phyloP scores from a whole-genome alignment of 306 rosid genomes.

The Styphnolobium japonicum region DNA sequence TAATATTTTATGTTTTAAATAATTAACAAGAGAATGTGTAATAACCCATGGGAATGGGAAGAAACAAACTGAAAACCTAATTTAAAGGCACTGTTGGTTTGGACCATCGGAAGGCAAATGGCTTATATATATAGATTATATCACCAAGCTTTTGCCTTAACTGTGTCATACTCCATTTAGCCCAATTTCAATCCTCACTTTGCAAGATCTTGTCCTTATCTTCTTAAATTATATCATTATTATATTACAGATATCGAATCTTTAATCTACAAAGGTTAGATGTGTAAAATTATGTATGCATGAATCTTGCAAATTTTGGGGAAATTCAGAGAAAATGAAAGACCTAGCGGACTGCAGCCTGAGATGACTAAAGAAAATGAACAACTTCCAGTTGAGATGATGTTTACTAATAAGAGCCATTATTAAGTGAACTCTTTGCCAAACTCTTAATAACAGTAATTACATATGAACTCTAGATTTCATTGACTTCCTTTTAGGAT shows the following conservation, averaged over 20 bases:
- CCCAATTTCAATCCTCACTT: conserved; percentile 9
- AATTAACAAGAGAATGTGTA: no score
- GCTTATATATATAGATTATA: not conserved
- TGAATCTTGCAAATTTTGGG: not conserved
- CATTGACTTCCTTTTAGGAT: not conserved
- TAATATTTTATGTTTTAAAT: no score
- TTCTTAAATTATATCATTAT: not conserved
- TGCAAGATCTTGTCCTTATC: conserved; percentile 24
- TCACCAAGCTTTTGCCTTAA: not conserved
- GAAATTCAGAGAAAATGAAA: not conserved
- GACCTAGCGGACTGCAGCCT: not conserved
- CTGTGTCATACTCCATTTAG: conserved; percentile 15
- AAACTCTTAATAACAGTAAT: not conserved
- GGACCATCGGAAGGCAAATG: not conserved
- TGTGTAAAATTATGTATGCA: not conserved
- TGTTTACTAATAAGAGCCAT: not conserved
- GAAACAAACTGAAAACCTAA: not conserved
- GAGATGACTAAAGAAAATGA: not conserved
- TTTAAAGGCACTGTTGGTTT: not conserved
- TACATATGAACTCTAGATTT: not conserved
- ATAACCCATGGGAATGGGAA: not conserved
- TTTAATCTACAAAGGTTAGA: not conserved
- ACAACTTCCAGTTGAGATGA: not conserved
- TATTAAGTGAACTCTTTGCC: not conserved
- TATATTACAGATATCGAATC: not conserved